phyloP scores from a whole-genome alignment of 176 grass and related monocot species.

The Aegilops umbellulata region DNA sequence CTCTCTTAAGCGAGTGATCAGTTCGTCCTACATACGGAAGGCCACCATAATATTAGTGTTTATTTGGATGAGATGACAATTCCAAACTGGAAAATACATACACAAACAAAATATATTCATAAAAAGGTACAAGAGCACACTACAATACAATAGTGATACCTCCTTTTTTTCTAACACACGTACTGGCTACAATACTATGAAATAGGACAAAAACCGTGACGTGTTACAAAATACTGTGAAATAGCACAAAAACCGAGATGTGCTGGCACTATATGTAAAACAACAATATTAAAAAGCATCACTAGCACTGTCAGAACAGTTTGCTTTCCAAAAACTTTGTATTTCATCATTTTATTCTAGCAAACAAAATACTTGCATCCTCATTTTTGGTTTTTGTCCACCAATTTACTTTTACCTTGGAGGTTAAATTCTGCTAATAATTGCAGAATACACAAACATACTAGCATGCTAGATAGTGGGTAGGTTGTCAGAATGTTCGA shows the following conservation, averaged over 20 bases:
- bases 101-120: neutral
- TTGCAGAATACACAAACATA: neutral
- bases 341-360: neutral
- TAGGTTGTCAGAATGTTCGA: neutral
- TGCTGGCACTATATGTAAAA: neutral
- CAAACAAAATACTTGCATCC: neutral
- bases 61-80: neutral
- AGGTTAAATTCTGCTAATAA: neutral
- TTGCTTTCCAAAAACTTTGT: neutral
- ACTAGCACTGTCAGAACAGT: neutral
- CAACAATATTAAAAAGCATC: neutral
- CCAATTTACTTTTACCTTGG: neutral
- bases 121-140: neutral
- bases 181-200: neutral
- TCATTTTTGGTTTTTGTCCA: neutral
- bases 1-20: slow-evolving; percentile 53
- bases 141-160: neutral
- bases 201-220: neutral
- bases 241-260: neutral
- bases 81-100: neutral
- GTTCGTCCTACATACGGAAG: slow-evolving; percentile 49
- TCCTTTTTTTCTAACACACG: neutral
- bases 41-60: neutral
- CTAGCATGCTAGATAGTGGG: neutral
- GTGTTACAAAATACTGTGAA: neutral